Base-by-base conservation (phyloP, 805 yeast genomes). In the Wickerhamiella occidentalis region DNA sequence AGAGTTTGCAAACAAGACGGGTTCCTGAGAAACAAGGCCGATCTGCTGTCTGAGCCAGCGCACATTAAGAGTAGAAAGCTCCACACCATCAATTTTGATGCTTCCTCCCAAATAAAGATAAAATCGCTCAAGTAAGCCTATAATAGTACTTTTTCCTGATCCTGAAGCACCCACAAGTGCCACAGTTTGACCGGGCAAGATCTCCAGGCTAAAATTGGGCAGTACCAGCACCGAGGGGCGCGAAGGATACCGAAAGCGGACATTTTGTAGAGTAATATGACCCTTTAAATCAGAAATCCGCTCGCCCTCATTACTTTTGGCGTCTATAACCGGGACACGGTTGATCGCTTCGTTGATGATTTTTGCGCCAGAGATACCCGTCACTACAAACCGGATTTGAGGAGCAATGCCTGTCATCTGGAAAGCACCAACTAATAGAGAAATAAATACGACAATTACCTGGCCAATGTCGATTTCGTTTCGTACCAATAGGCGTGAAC, bases 91-190 rank as follows among this genome's bases (percentile, higher is more conserved):
- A 41, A 90, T 74, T 19, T 80, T 65, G 50, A 90, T 80, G 40
- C 80, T 66, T 19, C 96, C 96, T 6, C 73, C 67, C 22, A 71
- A 68, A 1, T 86, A 83, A 59, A 86, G 92, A 65, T 88, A 90
- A 62, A 90, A 90, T 55, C 97, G 72, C 68, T 87, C 94, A 0
- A 86, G 80, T 26, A 90, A 67, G 59, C 88, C 79, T 54, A 90
- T 70, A 38, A 90, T 77, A 0, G 98, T 90, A 0, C 96, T 86
- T 67, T 90, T 90, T 30, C 98, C 98, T 56, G 90, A 80, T 2
- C 98, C 98, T 1, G 94, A 83, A 5, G 95, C 94, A 1, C 98
- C 98, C 13, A 90, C 98, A 55, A 90, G 76, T 9, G 96, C 97
- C 26, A 88, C 94, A 55, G 86, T 87, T 58, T 80, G 67, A 7